Percentiles rank a stretch among this genome's conserved stretches.
Evolutionary conservation across 768 basidiomycete species (phyloP).

Genomic region (Leccinum uliginosum): DNA sequence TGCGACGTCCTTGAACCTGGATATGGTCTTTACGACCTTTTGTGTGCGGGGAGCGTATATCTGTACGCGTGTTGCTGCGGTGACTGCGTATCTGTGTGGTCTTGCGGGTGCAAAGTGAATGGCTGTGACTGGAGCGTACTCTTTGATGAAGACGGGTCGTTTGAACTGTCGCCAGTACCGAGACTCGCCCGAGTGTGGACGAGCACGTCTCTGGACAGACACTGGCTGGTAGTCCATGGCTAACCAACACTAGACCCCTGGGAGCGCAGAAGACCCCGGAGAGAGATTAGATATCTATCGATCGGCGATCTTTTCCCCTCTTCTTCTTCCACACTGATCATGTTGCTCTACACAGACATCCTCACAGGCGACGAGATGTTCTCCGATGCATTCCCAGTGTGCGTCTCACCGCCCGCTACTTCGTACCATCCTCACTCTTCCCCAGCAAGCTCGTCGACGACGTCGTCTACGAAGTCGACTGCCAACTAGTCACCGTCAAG

Average conservation of each 20-base stretch:
- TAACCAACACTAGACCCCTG: background rate
- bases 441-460: constrained; percentile 71
- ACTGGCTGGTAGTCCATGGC: constrained; percentile 81
- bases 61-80: constrained; percentile 88
- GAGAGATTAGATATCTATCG: constrained; percentile 16
- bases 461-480: constrained; percentile 86
- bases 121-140: constrained; percentile 93
- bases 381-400: constrained; percentile 91
- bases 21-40: constrained; percentile 93
- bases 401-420: constrained; percentile 25
- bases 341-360: constrained; percentile 75
- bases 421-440: constrained; percentile 6
- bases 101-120: constrained; percentile 84
- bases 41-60: constrained; percentile 96
- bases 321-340: constrained; percentile 29
- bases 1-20: constrained; percentile 95
- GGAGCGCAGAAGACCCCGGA: constrained; percentile 8
- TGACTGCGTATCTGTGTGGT: constrained; percentile 94
- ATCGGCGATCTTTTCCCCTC: background rate
- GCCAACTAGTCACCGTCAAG: constrained; percentile 63
- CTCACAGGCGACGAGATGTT: constrained; percentile 86
- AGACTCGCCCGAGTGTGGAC: constrained; percentile 63
- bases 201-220: constrained; percentile 54
- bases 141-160: constrained; percentile 91
- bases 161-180: constrained; percentile 86